phyloP scores from a whole-genome alignment of 805 yeast genomes.

The Teunomyces pallodes region DNA sequence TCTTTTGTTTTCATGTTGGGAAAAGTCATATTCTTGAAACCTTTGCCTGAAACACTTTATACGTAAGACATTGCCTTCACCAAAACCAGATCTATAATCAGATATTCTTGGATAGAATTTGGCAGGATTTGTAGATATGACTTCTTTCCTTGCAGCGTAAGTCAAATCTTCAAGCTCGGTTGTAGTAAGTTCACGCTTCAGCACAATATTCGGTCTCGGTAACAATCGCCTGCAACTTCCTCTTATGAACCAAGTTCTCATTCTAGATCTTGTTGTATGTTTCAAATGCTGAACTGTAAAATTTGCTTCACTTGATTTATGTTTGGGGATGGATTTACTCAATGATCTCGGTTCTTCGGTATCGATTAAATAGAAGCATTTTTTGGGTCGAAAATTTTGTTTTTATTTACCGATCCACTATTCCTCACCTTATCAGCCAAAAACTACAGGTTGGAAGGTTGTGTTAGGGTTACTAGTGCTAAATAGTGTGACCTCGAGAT shows the following conservation, averaged over 20 bases:
- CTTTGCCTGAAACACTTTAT: constrained; percentile 37
- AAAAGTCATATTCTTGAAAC: constrained; percentile 22
- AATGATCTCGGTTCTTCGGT: neutral
- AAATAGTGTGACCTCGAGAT: constrained; percentile 13
- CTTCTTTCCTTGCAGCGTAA: constrained; percentile 18
- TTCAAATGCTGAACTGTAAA: neutral
- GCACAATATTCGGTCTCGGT: neutral
- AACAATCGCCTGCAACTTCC: neutral
- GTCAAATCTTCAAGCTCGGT: constrained; percentile 11
- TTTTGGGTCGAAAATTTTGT: neutral
- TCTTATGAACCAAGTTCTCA: neutral
- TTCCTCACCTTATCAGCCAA: neutral
- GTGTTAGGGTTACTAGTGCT: neutral
- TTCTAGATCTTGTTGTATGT: neutral
- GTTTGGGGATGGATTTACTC: neutral
- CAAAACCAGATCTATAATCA: constrained; percentile 8
- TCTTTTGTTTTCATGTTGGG: constrained; percentile 9
- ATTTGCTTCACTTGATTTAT: neutral
- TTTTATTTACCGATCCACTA: neutral
- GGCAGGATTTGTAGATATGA: constrained; percentile 9
- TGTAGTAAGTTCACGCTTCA: neutral
- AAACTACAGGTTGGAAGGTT: neutral
- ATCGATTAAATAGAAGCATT: neutral
- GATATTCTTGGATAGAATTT: constrained; percentile 21
- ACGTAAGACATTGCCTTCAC: constrained; percentile 18